Evolutionary conservation across 1,139 yeast species (phyloP).

Genomic region (Taphrina populina): DNA sequence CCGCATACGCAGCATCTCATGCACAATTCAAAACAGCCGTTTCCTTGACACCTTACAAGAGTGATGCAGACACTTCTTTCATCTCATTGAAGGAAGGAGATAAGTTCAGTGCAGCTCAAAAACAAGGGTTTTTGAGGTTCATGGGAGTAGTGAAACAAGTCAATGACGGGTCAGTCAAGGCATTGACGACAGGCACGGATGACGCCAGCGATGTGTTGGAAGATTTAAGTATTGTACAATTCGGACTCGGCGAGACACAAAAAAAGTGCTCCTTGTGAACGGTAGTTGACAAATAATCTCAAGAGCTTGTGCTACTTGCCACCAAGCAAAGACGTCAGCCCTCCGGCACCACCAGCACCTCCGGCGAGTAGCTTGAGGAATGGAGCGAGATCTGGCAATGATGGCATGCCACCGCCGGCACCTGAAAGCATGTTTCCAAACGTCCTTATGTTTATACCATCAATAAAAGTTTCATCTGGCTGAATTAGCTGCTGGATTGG

Average conservation of each 20-base stretch:
- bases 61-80: background rate
- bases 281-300: too few species aligned
- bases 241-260: background rate
- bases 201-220: slow-evolving; percentile 13
- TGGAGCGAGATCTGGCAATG: too few species aligned
- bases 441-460: too few species aligned
- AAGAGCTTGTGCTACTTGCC: too few species aligned
- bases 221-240: background rate
- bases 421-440: too few species aligned
- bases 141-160: background rate
- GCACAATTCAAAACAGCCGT: background rate
- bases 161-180: background rate
- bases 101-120: background rate
- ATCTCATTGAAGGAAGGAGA: background rate
- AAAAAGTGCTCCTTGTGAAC: too few species aligned
- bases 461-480: too few species aligned
- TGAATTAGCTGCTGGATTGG: too few species aligned
- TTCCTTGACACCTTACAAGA: background rate
- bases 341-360: too few species aligned
- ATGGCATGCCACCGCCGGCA: too few species aligned
- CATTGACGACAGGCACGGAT: background rate
- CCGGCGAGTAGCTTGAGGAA: too few species aligned
- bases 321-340: too few species aligned
- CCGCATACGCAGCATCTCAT: slow-evolving; percentile 1
- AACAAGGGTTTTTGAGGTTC: background rate